Base-by-base conservation (phyloP, 2,329 filamentous ascomycete species). In the Colletotrichum melonis region DNA sequence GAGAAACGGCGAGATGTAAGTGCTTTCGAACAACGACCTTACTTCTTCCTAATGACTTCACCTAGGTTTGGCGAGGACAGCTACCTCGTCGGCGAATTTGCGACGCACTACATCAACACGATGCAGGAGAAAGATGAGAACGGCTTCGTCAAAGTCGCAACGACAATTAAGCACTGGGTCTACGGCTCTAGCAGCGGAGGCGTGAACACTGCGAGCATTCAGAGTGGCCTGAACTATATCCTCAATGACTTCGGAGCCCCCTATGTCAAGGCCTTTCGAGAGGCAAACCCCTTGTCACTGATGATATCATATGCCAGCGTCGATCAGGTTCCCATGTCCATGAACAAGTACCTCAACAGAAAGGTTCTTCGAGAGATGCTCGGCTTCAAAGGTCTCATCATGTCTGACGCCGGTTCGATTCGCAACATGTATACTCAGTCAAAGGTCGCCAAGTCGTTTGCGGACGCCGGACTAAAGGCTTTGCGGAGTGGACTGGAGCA, bases 101-200 rank as follows among this genome's bases (percentile, higher is more conserved):
- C 77, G 3, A 75, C 78, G 16, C 65, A 73, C 7, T 83, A 82
- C 59, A 78, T 82, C 57, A 76, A 81, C 63, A 81, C 76, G 2
- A 83, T 83, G 81, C 80, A 83, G 63, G 78, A 80, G 38, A 79
- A 76, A 59, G 80, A 82, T 65, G 73, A 78, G 3, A 58, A 78
- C 16, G 80, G 81, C 24, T 81, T 77, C 66, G 63, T 81, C 64
- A 81, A 81, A 60, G 77, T 83, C 5, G 81, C 81, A 2, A 80
- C 79, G 4, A 83, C 81, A 2, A 79, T 82, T 69, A 83, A 83
- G 75, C 81, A 82, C 67, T 83, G 79, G 71, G 76, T 83, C 4
- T 83, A 80, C 52, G 81, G 81, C n/a, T 74, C 76, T 8, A 71
- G 73, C 2, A 78, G 76, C 26, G 81, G 81, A 52, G 81, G 81